phyloP scores from a whole-genome alignment of 2,329 filamentous ascomycete genomes.

The Ophiosphaerella narmari region DNA sequence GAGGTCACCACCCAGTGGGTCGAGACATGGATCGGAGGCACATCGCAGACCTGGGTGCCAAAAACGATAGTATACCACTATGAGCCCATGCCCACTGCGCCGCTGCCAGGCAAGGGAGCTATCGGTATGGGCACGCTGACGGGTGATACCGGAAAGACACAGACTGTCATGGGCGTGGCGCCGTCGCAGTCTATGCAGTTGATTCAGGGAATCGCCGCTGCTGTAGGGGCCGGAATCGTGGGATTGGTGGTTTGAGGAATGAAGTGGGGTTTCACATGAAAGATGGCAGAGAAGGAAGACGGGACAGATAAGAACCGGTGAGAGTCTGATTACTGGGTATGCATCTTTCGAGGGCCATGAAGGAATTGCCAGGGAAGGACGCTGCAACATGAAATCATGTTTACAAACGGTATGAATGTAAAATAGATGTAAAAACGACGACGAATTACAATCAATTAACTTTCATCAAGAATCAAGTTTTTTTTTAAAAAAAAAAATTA shows the following conservation, averaged over 20 bases:
- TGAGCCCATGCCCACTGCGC: conserved; percentile 20
- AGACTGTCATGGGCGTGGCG: conserved; percentile 30
- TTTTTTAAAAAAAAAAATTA: too few species aligned
- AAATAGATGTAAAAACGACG: too few species aligned
- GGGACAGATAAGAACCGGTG: neutral
- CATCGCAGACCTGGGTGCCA: conserved; percentile 39
- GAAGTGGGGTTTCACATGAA: neutral
- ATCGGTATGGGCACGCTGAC: conserved; percentile 45
- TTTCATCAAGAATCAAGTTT: too few species aligned
- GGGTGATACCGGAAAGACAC: conserved; percentile 31
- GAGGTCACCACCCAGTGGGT: conserved; percentile 41
- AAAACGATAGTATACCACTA: conserved; percentile 35
- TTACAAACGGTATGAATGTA: too few species aligned
- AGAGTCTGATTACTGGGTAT: too few species aligned
- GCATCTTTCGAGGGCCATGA: too few species aligned
- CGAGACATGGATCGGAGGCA: conserved; percentile 34
- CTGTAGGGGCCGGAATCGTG: conserved; percentile 29
- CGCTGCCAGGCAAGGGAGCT: conserved; percentile 32
- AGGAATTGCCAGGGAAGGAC: too few species aligned
- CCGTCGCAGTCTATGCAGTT: conserved; percentile 20
- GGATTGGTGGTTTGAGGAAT: conserved; percentile 20
- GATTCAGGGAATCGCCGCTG: conserved; percentile 24
- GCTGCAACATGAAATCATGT: too few species aligned
- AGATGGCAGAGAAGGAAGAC: neutral
- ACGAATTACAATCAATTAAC: too few species aligned